A percentile compares a stretch with the other conserved stretches of the same genome.
These are phyloP conservation scores for Sarocladiaceae sp. DNA, from an alignment of 2,329 filamentous ascomycete genomes.

Conservation along the genomic window DNA sequence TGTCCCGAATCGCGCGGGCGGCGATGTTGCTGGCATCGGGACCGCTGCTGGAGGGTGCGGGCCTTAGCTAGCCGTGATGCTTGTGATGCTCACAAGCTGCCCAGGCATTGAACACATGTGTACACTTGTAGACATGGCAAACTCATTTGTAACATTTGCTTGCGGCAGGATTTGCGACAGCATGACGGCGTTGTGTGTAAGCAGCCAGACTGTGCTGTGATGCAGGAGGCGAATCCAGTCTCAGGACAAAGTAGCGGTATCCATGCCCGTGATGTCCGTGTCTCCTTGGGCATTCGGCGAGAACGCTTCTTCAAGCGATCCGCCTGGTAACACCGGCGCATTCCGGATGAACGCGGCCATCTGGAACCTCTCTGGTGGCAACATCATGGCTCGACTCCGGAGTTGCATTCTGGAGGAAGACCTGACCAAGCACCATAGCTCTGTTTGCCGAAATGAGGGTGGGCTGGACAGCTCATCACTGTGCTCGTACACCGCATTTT, in stretches of 20 bases:
- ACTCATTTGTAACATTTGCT: neutral
- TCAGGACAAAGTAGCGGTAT: too few species aligned
- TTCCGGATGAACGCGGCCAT: too few species aligned
- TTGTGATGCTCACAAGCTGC: neutral
- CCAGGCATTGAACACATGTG: neutral
- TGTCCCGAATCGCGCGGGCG: slow-evolving; percentile 3
- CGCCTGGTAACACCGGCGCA: too few species aligned
- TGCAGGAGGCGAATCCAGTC: too few species aligned
- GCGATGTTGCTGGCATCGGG: neutral
- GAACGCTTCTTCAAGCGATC: too few species aligned
- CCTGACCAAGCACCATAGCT: too few species aligned
- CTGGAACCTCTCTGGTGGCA: too few species aligned
- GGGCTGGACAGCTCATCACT: slow-evolving; percentile 8
- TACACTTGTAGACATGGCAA: neutral
- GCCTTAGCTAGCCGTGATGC: neutral
- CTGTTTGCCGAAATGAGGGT: neutral
- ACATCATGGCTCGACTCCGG: too few species aligned
- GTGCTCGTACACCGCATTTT: slow-evolving; percentile 8
- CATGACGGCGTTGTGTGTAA: neutral
- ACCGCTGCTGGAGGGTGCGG: neutral
- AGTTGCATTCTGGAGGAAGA: too few species aligned
- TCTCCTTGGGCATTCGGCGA: too few species aligned
- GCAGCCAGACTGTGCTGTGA: neutral
- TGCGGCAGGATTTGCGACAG: neutral
- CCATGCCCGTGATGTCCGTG: too few species aligned